Conservation (phyloP, 257 asterid species). For the Eustoma russellianum region DNA sequence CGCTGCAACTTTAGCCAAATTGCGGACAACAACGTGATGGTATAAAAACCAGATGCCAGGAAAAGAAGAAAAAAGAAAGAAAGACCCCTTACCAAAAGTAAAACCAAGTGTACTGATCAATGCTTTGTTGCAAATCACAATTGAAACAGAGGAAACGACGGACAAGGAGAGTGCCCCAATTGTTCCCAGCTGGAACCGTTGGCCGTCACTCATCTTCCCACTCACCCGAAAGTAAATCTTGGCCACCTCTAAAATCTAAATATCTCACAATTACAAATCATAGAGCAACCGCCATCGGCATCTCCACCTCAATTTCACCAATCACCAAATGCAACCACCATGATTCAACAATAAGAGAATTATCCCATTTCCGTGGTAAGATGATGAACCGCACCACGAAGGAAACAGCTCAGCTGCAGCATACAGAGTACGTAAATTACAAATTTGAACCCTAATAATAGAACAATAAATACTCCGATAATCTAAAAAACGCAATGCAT, state of each 20-base stretch:
- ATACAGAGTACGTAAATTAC: background rate
- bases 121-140: slow-evolving; percentile 49
- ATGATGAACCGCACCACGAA: background rate
- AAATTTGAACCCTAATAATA: background rate
- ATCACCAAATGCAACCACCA: background rate
- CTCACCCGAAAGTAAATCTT: background rate
- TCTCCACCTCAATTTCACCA: background rate
- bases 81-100: slow-evolving; percentile 29
- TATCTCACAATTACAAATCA: slow-evolving; percentile 16
- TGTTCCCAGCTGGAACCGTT: slow-evolving; percentile 42
- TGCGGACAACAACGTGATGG: too few species aligned
- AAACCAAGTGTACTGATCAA: slow-evolving; percentile 43
- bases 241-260: slow-evolving; percentile 2
- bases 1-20: too few species aligned
- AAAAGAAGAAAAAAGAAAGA: background rate
- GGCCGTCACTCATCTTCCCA: slow-evolving; percentile 37
- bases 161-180: slow-evolving; percentile 38
- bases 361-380: slow-evolving; percentile 2
- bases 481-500: background rate
- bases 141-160: slow-evolving; percentile 46
- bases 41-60: too few species aligned
- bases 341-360: background rate
- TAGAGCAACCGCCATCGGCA: background rate
- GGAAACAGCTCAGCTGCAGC: slow-evolving; percentile 10
- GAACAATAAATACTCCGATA: background rate